A percentile compares a stretch with the other conserved stretches of the same genome.
phyloP scores from a whole-genome alignment of 2,329 filamentous ascomycete genomes.

The Cordyceps militaris region DNA sequence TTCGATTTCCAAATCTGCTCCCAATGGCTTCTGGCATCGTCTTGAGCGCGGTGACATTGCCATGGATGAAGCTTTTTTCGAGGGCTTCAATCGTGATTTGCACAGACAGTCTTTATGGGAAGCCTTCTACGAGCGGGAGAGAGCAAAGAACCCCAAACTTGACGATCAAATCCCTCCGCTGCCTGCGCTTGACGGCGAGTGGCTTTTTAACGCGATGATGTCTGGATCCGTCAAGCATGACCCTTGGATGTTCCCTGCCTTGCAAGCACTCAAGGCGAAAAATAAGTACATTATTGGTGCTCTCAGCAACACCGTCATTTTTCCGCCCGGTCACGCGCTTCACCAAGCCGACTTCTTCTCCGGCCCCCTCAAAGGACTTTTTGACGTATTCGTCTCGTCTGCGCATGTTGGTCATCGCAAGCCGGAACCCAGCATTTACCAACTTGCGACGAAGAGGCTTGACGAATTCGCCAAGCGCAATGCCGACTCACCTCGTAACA shows the following conservation, averaged over 20 bases:
- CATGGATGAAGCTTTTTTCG: slow-evolving; percentile 69
- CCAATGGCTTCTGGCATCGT: slow-evolving; percentile 78
- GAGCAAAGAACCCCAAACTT: slow-evolving; percentile 33
- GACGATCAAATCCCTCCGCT: slow-evolving; percentile 48
- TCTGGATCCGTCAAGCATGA: slow-evolving; percentile 60
- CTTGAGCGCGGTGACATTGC: slow-evolving; percentile 78
- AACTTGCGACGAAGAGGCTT: slow-evolving; percentile 60
- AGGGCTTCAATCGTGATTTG: slow-evolving; percentile 68
- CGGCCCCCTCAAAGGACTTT: slow-evolving; percentile 57
- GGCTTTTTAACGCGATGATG: slow-evolving; percentile 93
- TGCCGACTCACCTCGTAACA: slow-evolving; percentile 31
- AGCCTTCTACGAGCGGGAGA: slow-evolving; percentile 48
- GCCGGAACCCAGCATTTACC: slow-evolving; percentile 76
- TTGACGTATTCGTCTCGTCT: slow-evolving; percentile 83
- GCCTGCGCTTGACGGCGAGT: slow-evolving; percentile 68
- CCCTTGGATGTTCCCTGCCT: slow-evolving; percentile 80
- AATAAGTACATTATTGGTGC: slow-evolving; percentile 69
- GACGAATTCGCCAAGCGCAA: slow-evolving; percentile 54
- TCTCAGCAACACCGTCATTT: slow-evolving; percentile 84
- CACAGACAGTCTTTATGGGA: slow-evolving; percentile 61
- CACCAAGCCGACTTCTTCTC: slow-evolving; percentile 42
- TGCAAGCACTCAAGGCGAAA: slow-evolving; percentile 59
- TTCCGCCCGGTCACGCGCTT: slow-evolving; percentile 66
- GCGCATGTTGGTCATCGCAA: slow-evolving; percentile 85
- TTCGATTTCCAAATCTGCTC: slow-evolving; percentile 72